Percentiles rank a stretch among this genome's conserved stretches.
Evolutionary conservation across 257 asterid species (phyloP).

Genomic region (Gentiana dahurica): DNA sequence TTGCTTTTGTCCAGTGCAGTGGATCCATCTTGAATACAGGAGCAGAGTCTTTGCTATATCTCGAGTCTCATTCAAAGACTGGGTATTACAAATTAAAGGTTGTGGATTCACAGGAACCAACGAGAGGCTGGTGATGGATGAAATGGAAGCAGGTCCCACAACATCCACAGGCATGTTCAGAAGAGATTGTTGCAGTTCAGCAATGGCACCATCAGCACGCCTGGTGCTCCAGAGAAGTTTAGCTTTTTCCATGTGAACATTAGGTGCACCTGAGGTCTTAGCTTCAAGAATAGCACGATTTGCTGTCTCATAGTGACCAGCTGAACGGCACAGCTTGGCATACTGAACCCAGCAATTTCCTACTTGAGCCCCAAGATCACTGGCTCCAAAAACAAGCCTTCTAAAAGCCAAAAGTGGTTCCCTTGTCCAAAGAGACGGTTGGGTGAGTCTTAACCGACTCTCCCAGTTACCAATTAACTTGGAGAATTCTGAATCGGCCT

Average conservation of each 20-base stretch:
- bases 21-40: slow-evolving; percentile 91
- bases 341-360: slow-evolving; percentile 95
- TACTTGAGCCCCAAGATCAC: slow-evolving; percentile 61
- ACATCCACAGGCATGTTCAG: slow-evolving; percentile 78
- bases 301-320: slow-evolving; percentile 98
- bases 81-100: slow-evolving; percentile 49
- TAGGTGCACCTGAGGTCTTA: slow-evolving; percentile 66
- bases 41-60: slow-evolving; percentile 90
- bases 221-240: slow-evolving; percentile 96
- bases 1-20: slow-evolving; percentile 91
- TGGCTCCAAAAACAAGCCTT: slow-evolving; percentile 81
- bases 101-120: slow-evolving; percentile 73
- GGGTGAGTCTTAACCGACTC: slow-evolving; percentile 80
- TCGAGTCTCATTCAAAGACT: slow-evolving; percentile 40
- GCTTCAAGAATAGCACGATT: slow-evolving; percentile 94
- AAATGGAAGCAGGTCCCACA: slow-evolving; percentile 74
- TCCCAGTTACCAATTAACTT: slow-evolving; percentile 76
- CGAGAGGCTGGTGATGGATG: slow-evolving; percentile 82
- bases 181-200: slow-evolving; percentile 94
- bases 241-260: slow-evolving; percentile 93
- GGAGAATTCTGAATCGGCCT: slow-evolving; percentile 53
- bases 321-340: slow-evolving; percentile 94
- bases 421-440: slow-evolving; percentile 97
- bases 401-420: slow-evolving; percentile 93
- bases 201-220: slow-evolving; percentile 91